A percentile compares a stretch with the other conserved stretches of the same genome.
These are phyloP conservation scores for Beta vulgaris DNA, from an alignment of 148 eudicot species.

Conservation along the genomic window DNA sequence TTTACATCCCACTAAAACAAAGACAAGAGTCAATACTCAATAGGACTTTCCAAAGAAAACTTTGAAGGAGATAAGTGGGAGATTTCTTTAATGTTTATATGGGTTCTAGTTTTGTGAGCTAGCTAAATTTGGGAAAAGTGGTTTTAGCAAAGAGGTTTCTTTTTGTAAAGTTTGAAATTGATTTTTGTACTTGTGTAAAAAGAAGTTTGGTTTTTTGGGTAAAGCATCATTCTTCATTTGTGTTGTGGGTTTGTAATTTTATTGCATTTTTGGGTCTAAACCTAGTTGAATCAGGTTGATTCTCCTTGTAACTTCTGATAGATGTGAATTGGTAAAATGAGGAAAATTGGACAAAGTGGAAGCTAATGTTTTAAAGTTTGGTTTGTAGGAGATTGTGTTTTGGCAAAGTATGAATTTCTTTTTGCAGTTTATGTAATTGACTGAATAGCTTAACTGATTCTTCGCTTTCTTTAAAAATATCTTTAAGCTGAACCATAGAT, in stretches of 20 bases:
- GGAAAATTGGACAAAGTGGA: slow-evolving; percentile 26
- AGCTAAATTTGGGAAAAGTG: slow-evolving; percentile 30
- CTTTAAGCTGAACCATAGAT: neutral
- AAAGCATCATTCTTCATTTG: slow-evolving; percentile 21
- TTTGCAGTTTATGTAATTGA: slow-evolving; percentile 18
- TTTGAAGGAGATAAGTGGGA: slow-evolving; percentile 25
- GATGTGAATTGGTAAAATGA: slow-evolving; percentile 23
- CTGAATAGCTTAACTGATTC: neutral
- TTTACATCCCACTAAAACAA: slow-evolving; percentile 32
- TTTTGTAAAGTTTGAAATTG: slow-evolving; percentile 26
- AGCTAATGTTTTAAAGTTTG: slow-evolving; percentile 8
- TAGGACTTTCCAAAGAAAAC: slow-evolving; percentile 14
- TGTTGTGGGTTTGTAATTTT: slow-evolving; percentile 21
- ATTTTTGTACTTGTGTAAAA: slow-evolving; percentile 32
- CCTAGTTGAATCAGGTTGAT: slow-evolving; percentile 15
- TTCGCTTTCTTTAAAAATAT: neutral
- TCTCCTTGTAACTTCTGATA: slow-evolving; percentile 10
- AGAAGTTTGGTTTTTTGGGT: slow-evolving; percentile 2
- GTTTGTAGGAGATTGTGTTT: slow-evolving; percentile 14
- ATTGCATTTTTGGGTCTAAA: slow-evolving; percentile 19
- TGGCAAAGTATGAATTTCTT: neutral
- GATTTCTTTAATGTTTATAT: slow-evolving; percentile 17
- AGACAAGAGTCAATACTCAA: slow-evolving; percentile 29
- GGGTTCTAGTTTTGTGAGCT: slow-evolving; percentile 27
- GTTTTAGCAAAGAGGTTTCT: slow-evolving; percentile 17